Percentiles rank a stretch among this genome's conserved stretches.
These are phyloP conservation scores for Lichtheimia ornata DNA, from an alignment of 371 early-diverging fungal species.

Conservation along the genomic window DNA sequence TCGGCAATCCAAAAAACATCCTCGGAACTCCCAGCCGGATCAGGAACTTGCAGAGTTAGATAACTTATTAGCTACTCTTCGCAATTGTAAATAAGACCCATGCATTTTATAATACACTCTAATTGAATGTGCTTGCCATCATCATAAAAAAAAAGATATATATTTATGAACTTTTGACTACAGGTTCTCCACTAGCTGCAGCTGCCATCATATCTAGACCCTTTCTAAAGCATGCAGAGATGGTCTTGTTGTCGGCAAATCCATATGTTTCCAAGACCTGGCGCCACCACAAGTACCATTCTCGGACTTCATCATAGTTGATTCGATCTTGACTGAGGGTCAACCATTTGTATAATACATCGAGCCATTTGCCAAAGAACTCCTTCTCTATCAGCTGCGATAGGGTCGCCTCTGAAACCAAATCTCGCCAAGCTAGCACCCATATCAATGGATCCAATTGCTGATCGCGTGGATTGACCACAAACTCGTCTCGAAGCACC, in stretches of 20 bases:
- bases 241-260: constrained; percentile 37
- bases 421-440: constrained; percentile 67
- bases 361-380: constrained; percentile 77
- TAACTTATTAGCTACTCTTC: background rate
- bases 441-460: constrained; percentile 57
- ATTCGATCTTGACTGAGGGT: constrained; percentile 41
- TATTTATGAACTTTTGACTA: background rate
- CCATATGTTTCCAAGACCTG: constrained; percentile 54
- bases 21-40: background rate
- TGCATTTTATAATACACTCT: background rate
- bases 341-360: constrained; percentile 71
- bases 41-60: constrained; percentile 4
- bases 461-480: constrained; percentile 78
- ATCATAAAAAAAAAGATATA: background rate
- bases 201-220: constrained; percentile 77
- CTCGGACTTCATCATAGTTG: constrained; percentile 62
- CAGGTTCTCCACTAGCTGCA: constrained; percentile 17
- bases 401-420: constrained; percentile 56
- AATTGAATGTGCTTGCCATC: background rate
- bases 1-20: background rate
- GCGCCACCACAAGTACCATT: constrained; percentile 81
- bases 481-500: constrained; percentile 63
- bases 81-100: constrained; percentile 1
- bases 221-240: constrained; percentile 59
- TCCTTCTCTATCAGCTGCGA: constrained; percentile 72